Base-by-base conservation (phyloP, 768 basidiomycete genomes). In the Naganishia antarctica region DNA sequence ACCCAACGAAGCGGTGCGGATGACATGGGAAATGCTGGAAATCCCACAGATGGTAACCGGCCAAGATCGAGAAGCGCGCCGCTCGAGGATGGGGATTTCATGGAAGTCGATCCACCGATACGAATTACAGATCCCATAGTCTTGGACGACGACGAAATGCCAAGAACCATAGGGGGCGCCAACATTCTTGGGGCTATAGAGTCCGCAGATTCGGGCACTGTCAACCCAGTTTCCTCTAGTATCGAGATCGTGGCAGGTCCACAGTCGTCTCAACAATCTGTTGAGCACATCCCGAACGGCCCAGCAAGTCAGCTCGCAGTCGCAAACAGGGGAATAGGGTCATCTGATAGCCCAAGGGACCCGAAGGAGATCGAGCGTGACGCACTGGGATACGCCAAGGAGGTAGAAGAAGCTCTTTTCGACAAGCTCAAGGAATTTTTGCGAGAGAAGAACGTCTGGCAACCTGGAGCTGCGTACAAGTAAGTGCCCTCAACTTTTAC, bases 381-480 rank as follows among this genome's bases (percentile, higher is more conserved):
- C 18, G 69, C 66, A 0, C 60, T 65, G 16, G 40, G 25, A 16
- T 74, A 71, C 48, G 72, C 69, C 13, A 63, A 43, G 2, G 69
- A 72, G 48, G 59, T 77, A 4, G 76, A 77, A 53, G 50, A 61
- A 3, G 68, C 62, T 4, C 45, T 77, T n/a, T 77, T 64, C 53
- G 58, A 41, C 4, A 64, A 62, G n/a, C 73, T 72, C 61, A 74
- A 73, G 57, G 73, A 77, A 47, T 59, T 65, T 15, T 63, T 61
- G 12, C 64, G 48, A 28, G 76, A 73, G 5, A 77, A 77, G 58
- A 69, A 69, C 12, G 63, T 60, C 25, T 60, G 48, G 47, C 21
- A 50, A 23, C 67, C 71, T 7, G 73, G 71, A 16, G 65, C 46
- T 3, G 64, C 68, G 41, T 77, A 77, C 65, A 77, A 75, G 76